Percentiles rank a stretch among this genome's conserved stretches.
Conservation (phyloP, 2,329 filamentous ascomycete genomes). For the Escovopsis sp. region DNA sequence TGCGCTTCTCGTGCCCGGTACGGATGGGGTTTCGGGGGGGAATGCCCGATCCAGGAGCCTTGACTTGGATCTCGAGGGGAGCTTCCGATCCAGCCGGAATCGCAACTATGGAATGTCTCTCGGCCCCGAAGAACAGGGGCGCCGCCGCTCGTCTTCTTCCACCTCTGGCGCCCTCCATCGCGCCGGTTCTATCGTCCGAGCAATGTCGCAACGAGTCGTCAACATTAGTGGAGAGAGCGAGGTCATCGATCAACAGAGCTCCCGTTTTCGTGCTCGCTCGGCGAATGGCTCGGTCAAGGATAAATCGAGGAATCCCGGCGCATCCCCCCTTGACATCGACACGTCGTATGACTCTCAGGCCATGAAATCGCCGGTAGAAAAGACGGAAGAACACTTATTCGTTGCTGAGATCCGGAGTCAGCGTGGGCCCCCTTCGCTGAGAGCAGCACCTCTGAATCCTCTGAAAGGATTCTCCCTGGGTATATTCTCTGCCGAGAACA, state of each 20-base stretch:
- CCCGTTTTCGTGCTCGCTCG: conserved; percentile 44
- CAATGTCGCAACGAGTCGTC: conserved; percentile 94
- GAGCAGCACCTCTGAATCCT: conserved; percentile 43
- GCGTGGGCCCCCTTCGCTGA: conserved; percentile 6
- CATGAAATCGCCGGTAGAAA: conserved; percentile 30
- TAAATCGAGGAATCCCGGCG: conserved; percentile 11
- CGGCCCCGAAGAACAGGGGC: conserved; percentile 33
- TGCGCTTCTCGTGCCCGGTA: conserved; percentile 35
- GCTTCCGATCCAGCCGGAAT: conserved; percentile 33
- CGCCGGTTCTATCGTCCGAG: conserved; percentile 62
- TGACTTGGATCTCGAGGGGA: conserved; percentile 42
- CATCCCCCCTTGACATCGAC: conserved; percentile 25
- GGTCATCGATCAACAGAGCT: conserved; percentile 56
- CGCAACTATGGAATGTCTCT: conserved; percentile 44
- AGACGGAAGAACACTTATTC: conserved; percentile 15
- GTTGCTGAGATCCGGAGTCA: not conserved
- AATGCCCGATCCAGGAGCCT: conserved; percentile 38
- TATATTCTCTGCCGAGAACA: conserved; percentile 67
- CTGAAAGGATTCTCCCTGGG: conserved; percentile 76
- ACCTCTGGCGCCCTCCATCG: conserved; percentile 49
- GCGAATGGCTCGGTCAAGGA: conserved; percentile 29
- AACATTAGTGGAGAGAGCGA: conserved; percentile 92
- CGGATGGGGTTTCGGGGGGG: conserved; percentile 40
- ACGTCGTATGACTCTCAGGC: conserved; percentile 38
- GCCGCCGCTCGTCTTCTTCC: conserved; percentile 48